Evolutionary conservation across 768 basidiomycete genomes (phyloP).

Genomic region (Melanogaster broomeanus): DNA sequence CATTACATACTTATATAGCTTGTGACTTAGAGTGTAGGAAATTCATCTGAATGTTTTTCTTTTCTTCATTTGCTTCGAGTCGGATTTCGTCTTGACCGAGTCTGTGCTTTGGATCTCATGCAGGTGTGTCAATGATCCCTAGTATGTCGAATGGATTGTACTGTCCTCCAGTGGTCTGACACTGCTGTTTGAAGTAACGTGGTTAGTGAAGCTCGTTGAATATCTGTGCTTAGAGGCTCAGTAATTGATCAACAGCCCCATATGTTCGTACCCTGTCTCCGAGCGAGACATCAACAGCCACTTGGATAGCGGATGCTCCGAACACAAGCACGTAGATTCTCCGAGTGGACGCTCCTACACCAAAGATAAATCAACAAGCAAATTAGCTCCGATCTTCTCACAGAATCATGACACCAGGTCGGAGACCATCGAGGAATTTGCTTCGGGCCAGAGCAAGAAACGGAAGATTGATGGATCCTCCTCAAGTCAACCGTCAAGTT

Average conservation of each 20-base stretch:
- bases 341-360: slow-evolving; percentile 7
- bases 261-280: slow-evolving; percentile 46
- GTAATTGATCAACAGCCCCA: slow-evolving; percentile 39
- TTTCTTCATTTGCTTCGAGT: background rate
- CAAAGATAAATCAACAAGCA: slow-evolving; percentile 20
- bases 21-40: too few species aligned
- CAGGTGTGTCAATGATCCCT: slow-evolving; percentile 17
- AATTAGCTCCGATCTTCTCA: slow-evolving; percentile 46
- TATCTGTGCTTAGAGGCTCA: background rate
- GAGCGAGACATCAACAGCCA: slow-evolving; percentile 50
- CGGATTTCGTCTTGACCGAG: background rate
- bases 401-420: slow-evolving; percentile 17
- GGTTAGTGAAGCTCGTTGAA: slow-evolving; percentile 19
- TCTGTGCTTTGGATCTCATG: background rate
- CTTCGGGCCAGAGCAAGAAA: slow-evolving; percentile 30
- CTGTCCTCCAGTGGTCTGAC: background rate
- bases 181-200: slow-evolving; percentile 13
- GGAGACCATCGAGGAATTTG: slow-evolving; percentile 8
- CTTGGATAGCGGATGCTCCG: slow-evolving; percentile 48
- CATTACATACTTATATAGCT: too few species aligned
- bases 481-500: slow-evolving; percentile 11
- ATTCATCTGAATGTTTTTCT: background rate
- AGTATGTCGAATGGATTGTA: slow-evolving; percentile 9
- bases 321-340: slow-evolving; percentile 12
- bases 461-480: slow-evolving; percentile 23